Conservation (phyloP, 2,329 filamentous ascomycete species). For the Ascochyta fabae region DNA sequence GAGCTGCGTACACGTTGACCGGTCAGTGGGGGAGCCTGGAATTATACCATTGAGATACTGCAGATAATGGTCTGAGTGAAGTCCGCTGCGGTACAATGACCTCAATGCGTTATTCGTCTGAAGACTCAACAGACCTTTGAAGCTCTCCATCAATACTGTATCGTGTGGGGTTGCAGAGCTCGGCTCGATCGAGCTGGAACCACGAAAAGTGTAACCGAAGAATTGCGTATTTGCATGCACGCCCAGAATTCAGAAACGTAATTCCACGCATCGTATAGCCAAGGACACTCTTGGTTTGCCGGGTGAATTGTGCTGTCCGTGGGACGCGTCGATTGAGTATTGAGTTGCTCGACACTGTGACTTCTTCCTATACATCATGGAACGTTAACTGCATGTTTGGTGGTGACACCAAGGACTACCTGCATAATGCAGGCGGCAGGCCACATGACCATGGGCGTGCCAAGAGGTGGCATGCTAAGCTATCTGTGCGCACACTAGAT, state of each 20-base stretch:
- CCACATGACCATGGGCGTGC: no score
- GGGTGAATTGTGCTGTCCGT: neutral
- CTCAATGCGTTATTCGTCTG: neutral
- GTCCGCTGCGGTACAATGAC: neutral
- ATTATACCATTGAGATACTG: neutral
- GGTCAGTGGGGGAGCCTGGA: neutral
- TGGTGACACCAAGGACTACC: neutral
- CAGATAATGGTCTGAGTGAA: neutral
- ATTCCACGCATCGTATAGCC: neutral
- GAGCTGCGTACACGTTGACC: neutral
- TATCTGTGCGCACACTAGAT: no score
- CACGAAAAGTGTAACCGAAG: neutral
- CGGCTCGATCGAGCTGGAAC: neutral
- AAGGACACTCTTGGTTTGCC: neutral
- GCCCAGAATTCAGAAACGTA: conserved; percentile 2
- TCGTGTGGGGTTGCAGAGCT: neutral
- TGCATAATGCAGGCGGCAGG: neutral
- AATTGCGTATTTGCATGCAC: conserved; percentile 8
- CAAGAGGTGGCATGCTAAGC: no score
- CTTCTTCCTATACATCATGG: neutral
- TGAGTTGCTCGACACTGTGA: neutral
- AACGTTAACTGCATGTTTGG: neutral
- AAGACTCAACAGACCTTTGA: neutral
- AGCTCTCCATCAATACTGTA: neutral
- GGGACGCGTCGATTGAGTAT: no score